Evolutionary conservation across 495 filamentous ascomycete species (phyloP).

Genomic region (Cryomyces minteri): DNA sequence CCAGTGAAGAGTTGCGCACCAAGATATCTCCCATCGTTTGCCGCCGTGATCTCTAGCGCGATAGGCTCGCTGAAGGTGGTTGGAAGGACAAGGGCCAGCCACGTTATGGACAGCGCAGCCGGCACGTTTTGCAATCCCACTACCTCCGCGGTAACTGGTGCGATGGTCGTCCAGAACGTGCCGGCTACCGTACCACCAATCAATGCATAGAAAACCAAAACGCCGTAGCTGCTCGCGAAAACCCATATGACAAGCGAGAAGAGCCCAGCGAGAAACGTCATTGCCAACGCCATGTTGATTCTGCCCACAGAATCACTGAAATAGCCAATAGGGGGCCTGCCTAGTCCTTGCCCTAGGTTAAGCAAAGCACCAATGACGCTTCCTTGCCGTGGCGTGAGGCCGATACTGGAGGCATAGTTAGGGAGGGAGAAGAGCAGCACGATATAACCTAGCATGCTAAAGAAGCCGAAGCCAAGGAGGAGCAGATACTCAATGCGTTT

Average conservation of each 20-base stretch:
- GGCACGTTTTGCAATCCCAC: conserved; percentile 56
- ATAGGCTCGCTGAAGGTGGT: conserved; percentile 53
- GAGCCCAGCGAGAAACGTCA: conserved; percentile 41
- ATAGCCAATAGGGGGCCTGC: conserved; percentile 49
- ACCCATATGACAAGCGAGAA: conserved; percentile 52
- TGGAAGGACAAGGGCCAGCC: conserved; percentile 55
- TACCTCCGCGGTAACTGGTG: conserved; percentile 60
- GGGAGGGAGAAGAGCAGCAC: conserved; percentile 55
- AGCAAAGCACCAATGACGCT: conserved; percentile 53
- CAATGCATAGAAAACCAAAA: conserved; percentile 52
- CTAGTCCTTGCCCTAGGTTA: conserved; percentile 45
- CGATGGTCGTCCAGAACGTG: conserved; percentile 54
- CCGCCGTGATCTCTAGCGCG: conserved; percentile 41
- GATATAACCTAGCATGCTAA: conserved; percentile 56
- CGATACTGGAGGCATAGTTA: conserved; percentile 45
- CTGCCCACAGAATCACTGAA: conserved; percentile 46
- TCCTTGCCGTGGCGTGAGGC: conserved; percentile 45
- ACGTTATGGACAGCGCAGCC: conserved; percentile 53
- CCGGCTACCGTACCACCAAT: conserved; percentile 53
- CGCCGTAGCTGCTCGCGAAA: conserved; percentile 41
- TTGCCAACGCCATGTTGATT: conserved; percentile 43
- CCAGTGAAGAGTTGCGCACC: conserved; percentile 49
- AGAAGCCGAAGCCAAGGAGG: conserved; percentile 46
- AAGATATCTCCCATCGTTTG: conserved; percentile 30
- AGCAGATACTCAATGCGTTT: conserved; percentile 41